Base-by-base conservation (phyloP, 2,329 filamentous ascomycete species). In the Passalora sequoiae region DNA sequence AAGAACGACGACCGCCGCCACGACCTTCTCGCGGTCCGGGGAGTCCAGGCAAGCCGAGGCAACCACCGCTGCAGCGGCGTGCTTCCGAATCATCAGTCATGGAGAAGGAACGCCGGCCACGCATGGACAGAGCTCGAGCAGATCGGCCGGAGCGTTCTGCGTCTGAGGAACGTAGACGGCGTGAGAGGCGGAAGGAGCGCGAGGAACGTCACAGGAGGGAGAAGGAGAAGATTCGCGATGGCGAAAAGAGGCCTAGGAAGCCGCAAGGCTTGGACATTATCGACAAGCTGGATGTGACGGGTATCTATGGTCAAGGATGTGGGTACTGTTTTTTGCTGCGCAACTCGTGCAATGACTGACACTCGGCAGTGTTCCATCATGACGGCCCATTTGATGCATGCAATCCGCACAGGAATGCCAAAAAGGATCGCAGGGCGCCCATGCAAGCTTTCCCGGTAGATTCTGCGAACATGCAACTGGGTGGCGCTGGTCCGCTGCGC, bases 311-410 rank as follows among this genome's bases (percentile, higher is more conserved):
- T 44, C 87, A 85, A 58, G 89, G 91, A 68, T 72, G 88, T 94
- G 73, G 69, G 86, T 80, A 36, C 16, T 9, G 17, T n/a, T 15
- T 4, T 16, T 24, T 30, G 19, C 30, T 41, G 31, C 6, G 28
- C 49, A 20, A 25, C 5, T 17, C 16, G 28, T 22, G 21, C 29
- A 10, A 27, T 9, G 21, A 13, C 41, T 56, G 44, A 53, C 46
- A 32, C 15, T 17, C 38, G 46, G 12, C 59, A 94, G 89, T 95
- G 55, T 95, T 97, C 68, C 92, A 98, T 60, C 92, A 98, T 61
- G 92, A 97, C 60, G 92, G 92, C 1, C 92, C 92, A 4, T 98
- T 96, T 59, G 92, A 98, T 66, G 92, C 92, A 15, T 86, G 92
- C 64, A 94, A 95, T 65, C 89, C 92, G 4, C 86, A 94, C 64